Evolutionary conservation across 257 asterid species (phyloP), one percentile per base, ranked within the genome.

Genomic region (Osmanthus fragrans): DNA sequence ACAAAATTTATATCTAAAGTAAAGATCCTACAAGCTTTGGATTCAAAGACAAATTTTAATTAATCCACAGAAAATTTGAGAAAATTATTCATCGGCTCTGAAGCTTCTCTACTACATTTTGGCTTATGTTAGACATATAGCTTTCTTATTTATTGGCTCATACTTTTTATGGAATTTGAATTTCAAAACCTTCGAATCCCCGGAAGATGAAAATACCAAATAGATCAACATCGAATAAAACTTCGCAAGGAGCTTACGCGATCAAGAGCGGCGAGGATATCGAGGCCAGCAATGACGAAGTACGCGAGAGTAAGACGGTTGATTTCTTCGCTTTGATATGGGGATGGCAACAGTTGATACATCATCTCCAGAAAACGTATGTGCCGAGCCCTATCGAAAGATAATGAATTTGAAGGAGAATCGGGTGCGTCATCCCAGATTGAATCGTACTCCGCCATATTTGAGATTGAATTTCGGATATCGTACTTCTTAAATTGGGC

Each of bases 271-370:
- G 73, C 75, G 64, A 91, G 94, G 65, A 93, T 73, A 82, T 90
- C 92, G 85, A 95, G 91, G 79, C 98, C 96, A 75, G 90, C 82
- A 72, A 91, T 39, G n/a, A 85, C 84, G 83, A 93, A 93, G 88
- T 93, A 90, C 37, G 93, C 96, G 73, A 95, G 97, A 56, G 98
- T 92, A 34, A 95, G 87, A 64, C 96, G 97, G 78, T 93, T 93
- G 92, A 93, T 91, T 74, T 95, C 98, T 69, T 95, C 96, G 30
- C 76, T 83, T 83, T 95, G 94, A 47, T 93, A 95, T 3, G 78
- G 82, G 29, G 92, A 81, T 3, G 99, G 99, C 77, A 95, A 80
- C 30, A 89, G 76, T 40, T 85, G 89, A 73, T 85, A 92, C 97
- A 91, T 91, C 98, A 91, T 90, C 82, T 85, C 80, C 54, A 91